Evolutionary conservation across 805 yeast genomes (phyloP).

Genomic region (Isabelozyma heimii): DNA sequence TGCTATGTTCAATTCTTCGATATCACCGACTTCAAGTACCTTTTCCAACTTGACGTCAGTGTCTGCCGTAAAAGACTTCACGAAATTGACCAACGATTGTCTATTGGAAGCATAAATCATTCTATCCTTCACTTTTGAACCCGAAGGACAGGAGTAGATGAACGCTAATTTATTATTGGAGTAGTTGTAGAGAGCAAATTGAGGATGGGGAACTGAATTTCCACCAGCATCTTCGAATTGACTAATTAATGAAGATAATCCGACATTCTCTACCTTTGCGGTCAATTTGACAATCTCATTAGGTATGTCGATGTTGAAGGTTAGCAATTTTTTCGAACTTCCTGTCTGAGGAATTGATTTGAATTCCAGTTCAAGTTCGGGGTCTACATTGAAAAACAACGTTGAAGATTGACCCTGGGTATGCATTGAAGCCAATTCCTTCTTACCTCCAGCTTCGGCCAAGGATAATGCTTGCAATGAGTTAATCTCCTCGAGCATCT

Average conservation of each 20-base stretch:
- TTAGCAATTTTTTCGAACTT: slow-evolving; percentile 30
- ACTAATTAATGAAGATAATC: slow-evolving; percentile 15
- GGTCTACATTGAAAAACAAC: slow-evolving; percentile 23
- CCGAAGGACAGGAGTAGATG: slow-evolving; percentile 86
- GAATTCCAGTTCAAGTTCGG: slow-evolving; percentile 23
- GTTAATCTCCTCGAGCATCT: slow-evolving; percentile 44
- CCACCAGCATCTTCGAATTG: slow-evolving; percentile 11
- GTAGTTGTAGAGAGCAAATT: slow-evolving; percentile 53
- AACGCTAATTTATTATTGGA: slow-evolving; percentile 46
- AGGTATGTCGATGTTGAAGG: slow-evolving; percentile 48
- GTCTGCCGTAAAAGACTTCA: slow-evolving; percentile 36
- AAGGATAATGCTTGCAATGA: slow-evolving; percentile 28
- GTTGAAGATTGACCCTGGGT: slow-evolving; percentile 7
- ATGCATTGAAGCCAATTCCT: slow-evolving; percentile 37
- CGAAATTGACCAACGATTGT: slow-evolving; percentile 52
- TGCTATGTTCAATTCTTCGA: slow-evolving; percentile 60
- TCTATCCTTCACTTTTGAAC: slow-evolving; percentile 83
- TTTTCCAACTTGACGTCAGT: slow-evolving; percentile 35
- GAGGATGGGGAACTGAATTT: slow-evolving; percentile 45
- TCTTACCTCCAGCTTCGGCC: slow-evolving; percentile 18
- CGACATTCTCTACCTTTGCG: slow-evolving; percentile 17
- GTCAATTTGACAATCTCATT: slow-evolving; percentile 40
- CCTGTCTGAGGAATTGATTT: slow-evolving; percentile 11
- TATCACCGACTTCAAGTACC: slow-evolving; percentile 68
- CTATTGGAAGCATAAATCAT: slow-evolving; percentile 90